Conservation (phyloP, 352 stramenopile species). For the Globisporangium abappressorium region DNA sequence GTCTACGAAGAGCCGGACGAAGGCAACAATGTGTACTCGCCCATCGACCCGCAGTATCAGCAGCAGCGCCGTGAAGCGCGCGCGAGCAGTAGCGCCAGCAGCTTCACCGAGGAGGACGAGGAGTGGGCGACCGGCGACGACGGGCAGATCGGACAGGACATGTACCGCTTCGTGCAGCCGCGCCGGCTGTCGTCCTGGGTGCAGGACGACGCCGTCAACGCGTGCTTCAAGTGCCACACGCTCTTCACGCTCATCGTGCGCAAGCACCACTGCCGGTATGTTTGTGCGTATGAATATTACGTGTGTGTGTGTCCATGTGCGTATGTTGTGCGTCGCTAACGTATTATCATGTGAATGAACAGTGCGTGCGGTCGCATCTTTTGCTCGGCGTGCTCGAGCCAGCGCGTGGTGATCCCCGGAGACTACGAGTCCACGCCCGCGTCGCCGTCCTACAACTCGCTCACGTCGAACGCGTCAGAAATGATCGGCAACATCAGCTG, state of each 20-base stretch:
- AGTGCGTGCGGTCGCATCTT: slow-evolving; percentile 81
- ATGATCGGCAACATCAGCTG: slow-evolving; percentile 81
- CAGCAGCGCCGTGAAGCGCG: slow-evolving; percentile 17
- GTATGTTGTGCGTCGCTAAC: background rate
- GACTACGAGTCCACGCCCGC: slow-evolving; percentile 79
- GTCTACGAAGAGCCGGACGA: slow-evolving; percentile 40
- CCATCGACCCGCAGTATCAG: slow-evolving; percentile 11
- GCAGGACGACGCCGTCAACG: slow-evolving; percentile 82
- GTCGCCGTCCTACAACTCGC: slow-evolving; percentile 49
- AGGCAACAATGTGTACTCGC: slow-evolving; percentile 17
- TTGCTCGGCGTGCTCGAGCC: slow-evolving; percentile 72
- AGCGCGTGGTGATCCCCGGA: slow-evolving; percentile 76
- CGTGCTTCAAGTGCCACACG: slow-evolving; percentile 83
- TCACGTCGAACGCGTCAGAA: slow-evolving; percentile 72
- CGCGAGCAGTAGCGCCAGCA: slow-evolving; percentile 23
- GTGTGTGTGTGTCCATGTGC: background rate
- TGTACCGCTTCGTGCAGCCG: slow-evolving; percentile 85
- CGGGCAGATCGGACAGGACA: slow-evolving; percentile 51
- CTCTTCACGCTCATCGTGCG: slow-evolving; percentile 77
- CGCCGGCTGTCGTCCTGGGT: slow-evolving; percentile 78
- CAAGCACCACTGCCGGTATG: slow-evolving; percentile 79
- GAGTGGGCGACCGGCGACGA: slow-evolving; percentile 57
- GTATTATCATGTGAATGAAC: background rate
- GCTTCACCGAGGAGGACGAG: slow-evolving; percentile 44
- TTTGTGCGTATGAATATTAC: background rate